Percentiles rank a stretch among this genome's conserved stretches.
phyloP scores from a whole-genome alignment of 2,329 filamentous ascomycete genomes.

The Sporothrix phasma region DNA sequence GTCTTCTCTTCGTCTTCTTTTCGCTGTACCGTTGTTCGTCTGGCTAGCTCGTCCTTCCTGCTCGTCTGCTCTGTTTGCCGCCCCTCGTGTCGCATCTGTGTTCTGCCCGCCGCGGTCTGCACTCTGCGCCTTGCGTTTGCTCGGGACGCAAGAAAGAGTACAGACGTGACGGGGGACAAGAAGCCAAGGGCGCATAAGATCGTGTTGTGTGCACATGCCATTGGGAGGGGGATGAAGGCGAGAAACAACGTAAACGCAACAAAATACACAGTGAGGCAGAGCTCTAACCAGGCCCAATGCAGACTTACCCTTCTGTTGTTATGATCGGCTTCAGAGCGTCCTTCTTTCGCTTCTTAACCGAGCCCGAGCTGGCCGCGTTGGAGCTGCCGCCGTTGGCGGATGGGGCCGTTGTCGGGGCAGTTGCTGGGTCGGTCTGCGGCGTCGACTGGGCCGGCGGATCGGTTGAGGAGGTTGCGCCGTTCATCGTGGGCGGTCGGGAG shows the following conservation, averaged over 20 bases:
- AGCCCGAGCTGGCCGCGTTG: slow-evolving; percentile 11
- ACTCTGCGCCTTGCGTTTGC: background rate
- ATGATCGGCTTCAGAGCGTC: slow-evolving; percentile 66
- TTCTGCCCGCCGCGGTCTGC: background rate
- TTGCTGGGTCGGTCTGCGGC: slow-evolving; percentile 8
- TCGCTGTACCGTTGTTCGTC: too few species aligned
- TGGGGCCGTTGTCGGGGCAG: slow-evolving; percentile 8
- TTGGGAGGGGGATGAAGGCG: background rate
- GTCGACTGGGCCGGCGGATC: slow-evolving; percentile 8
- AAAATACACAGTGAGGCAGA: background rate
- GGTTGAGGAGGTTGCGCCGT: slow-evolving; percentile 14
- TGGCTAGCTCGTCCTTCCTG: background rate
- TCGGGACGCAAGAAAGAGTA: background rate
- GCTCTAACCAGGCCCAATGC: too few species aligned
- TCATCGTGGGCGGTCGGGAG: slow-evolving; percentile 16
- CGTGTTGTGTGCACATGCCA: background rate
- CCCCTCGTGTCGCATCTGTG: background rate
- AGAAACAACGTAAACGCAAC: slow-evolving; percentile 9
- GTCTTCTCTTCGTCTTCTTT: background rate
- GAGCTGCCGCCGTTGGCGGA: slow-evolving; percentile 1
- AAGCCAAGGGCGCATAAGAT: background rate
- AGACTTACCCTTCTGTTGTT: slow-evolving; percentile 47
- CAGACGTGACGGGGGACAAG: background rate
- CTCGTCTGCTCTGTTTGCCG: background rate
- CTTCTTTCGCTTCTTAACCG: slow-evolving; percentile 62